Base-by-base conservation (phyloP, 1,139 yeast species). In the Spencermartinsiella ligniputridi region DNA sequence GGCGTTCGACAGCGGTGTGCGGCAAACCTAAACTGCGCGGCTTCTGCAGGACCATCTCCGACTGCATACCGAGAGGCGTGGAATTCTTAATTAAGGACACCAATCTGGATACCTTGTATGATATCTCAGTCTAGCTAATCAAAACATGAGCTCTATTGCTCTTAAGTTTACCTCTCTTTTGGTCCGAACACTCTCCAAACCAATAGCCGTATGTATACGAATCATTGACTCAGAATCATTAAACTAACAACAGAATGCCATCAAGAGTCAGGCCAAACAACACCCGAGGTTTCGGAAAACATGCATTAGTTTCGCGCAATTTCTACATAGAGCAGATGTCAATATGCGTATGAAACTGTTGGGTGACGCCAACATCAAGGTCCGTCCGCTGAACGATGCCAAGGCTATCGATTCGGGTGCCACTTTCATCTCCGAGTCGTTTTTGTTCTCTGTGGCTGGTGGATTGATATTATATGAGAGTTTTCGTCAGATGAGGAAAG, bases 341-440 rank as follows among this genome's bases (percentile, higher is more conserved):
- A 66, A 67, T 38, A 66, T 86, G 51, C 74, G 89, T 41, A 74
- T 79, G 77, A 71, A 78, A 35, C 71, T 87, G 37, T 65, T 83
- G 47, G 87, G 92, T 6, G 81, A 78, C 49, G 73, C 72, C 41
- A 71, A 64, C 35, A 53, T 61, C 36, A 78, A 74, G 53, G 75
- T 87, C 9, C 72, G 95, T 39, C 96, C 96, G 0, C 72, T 88
- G 57, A 88, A 86, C 59, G 96, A 88, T 54, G 80, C 82, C 19
- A 82, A 80, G 58, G 96, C 96, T 36, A 78, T 88, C 37, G 95
- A 88, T 50, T 79, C 74, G 46, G 96, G 96, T 1, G 95, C 96
- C 38, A 83, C 76, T 40, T 79, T 87, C 58, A 66, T 88, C 5
- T 82, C 92, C 34, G 96, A 88, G 61, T 63, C 80, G 30, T 83